Base-by-base conservation (phyloP, 2,329 filamentous ascomycete species). In the Sordariomycetes sp. region DNA sequence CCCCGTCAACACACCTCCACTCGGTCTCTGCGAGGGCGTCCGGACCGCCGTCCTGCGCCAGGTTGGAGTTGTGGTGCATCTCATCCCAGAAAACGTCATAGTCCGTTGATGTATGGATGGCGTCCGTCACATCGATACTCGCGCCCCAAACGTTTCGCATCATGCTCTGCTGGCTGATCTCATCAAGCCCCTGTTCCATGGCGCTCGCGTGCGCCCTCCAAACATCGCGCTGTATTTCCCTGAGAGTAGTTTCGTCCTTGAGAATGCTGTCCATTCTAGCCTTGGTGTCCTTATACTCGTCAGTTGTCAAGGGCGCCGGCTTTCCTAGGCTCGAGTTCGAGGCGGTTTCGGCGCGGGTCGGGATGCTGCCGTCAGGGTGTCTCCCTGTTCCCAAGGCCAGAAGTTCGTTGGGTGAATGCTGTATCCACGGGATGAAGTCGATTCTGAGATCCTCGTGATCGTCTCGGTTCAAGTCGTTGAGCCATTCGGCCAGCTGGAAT, bases 131-230 rank as follows among this genome's bases (percentile, higher is more conserved):
- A 62, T 79, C 76, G 60, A 82, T 81, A 7, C 77, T 69, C 51
- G 70, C 72, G 18, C 74, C 73, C 3, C 77, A 75, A 14, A 86
- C 72, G 34, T 79, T 76, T 64, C 85, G 81, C 25, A 77, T 75
- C 62, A 83, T 87, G 1, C 75, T 79, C 24, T 81, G 79, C 63
- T 87, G 84, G n/a, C 82, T 85, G 75, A 80, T 87, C 58, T 81
- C 72, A 65, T 86, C 83, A 25, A 83, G 75, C 1, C 80, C 81
- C 6, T 70, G 61, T n/a, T 71, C 72, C 25, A 67, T 66, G 2
- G 71, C 63, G 20, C 74, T 67, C 20, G 66, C 68, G 63, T 76
- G 73, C 0, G 73, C 72, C 60, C 70, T 66, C 63, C 72, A 73
- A 64, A 74, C 73, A 64, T 76, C 74, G 18, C 61, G 62, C 20